phyloP scores from a whole-genome alignment of 2,329 filamentous ascomycete species.

The Alternaria sp. region DNA sequence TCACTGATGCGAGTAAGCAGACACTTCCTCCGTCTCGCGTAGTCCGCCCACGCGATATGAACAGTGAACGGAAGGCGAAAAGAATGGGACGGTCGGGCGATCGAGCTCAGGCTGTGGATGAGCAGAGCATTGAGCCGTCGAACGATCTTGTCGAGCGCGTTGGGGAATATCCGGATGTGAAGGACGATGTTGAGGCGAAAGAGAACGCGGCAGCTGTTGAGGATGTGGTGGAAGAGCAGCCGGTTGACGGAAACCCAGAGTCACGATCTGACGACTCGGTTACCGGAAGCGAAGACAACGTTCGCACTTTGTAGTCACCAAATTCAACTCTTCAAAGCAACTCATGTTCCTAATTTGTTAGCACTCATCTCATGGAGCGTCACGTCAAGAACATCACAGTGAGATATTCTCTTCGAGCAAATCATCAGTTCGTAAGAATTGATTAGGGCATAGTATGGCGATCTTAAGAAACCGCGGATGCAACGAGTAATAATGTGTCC shows the following conservation, averaged over 20 bases:
- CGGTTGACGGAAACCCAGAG: background rate
- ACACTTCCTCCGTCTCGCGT: conserved; percentile 18
- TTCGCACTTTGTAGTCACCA: background rate
- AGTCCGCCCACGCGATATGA: conserved; percentile 15
- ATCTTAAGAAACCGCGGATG: background rate
- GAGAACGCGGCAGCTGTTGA: background rate
- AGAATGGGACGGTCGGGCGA: background rate
- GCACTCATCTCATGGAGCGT: background rate
- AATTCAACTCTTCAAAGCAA: background rate
- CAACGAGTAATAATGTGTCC: background rate
- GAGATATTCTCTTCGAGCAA: background rate
- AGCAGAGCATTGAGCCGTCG: background rate
- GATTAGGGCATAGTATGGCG: background rate
- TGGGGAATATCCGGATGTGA: background rate
- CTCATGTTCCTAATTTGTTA: background rate
- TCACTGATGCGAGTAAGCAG: conserved; percentile 28
- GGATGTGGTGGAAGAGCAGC: background rate
- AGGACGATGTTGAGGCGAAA: background rate
- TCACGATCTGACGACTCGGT: background rate
- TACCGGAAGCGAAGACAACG: background rate
- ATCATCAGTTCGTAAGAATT: background rate
- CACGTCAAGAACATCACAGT: background rate
- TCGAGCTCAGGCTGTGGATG: background rate
- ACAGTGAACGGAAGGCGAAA: conserved; percentile 21
- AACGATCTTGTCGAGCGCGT: background rate